Evolutionary conservation across 345 rosid genomes (phyloP).

Genomic region (Iberis pinnata): DNA sequence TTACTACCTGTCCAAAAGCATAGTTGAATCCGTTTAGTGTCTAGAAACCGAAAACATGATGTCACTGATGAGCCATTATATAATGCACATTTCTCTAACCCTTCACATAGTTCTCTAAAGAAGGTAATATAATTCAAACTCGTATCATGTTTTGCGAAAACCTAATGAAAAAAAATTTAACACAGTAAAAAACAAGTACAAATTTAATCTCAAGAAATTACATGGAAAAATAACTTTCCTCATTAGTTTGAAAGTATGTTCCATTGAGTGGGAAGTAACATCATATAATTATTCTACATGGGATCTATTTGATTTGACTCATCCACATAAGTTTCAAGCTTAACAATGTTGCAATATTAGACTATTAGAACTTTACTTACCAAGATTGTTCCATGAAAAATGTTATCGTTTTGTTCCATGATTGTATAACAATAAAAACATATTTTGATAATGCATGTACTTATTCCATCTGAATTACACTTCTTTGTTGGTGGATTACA

Average conservation of each 20-base stretch:
- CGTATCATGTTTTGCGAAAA: slow-evolving; percentile 66
- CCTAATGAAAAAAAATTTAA: slow-evolving; percentile 39
- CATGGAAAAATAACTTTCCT: slow-evolving; percentile 30
- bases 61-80: slow-evolving; percentile 42
- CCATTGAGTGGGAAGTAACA: slow-evolving; percentile 66
- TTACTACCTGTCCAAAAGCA: slow-evolving; percentile 39
- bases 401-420: slow-evolving; percentile 21
- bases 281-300: slow-evolving; percentile 49
- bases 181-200: background rate
- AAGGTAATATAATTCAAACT: slow-evolving; percentile 36
- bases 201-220: background rate
- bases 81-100: slow-evolving; percentile 29
- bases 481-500: slow-evolving; percentile 24
- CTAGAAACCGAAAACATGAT: slow-evolving; percentile 30
- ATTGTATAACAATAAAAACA: slow-evolving; percentile 34
- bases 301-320: slow-evolving; percentile 39
- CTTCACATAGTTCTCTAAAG: slow-evolving; percentile 31
- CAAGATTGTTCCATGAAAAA: slow-evolving; percentile 55
- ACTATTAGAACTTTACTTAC: slow-evolving; percentile 20
- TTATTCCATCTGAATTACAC: slow-evolving; percentile 30
- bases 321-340: background rate
- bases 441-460: slow-evolving; percentile 29
- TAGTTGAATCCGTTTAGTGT: slow-evolving; percentile 10
- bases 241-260: slow-evolving; percentile 74
- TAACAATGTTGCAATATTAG: background rate